Evolutionary conservation across 331 rosid species (phyloP), one percentile per base, ranked within the genome.

Genomic region (Dryas integrifolia): DNA sequence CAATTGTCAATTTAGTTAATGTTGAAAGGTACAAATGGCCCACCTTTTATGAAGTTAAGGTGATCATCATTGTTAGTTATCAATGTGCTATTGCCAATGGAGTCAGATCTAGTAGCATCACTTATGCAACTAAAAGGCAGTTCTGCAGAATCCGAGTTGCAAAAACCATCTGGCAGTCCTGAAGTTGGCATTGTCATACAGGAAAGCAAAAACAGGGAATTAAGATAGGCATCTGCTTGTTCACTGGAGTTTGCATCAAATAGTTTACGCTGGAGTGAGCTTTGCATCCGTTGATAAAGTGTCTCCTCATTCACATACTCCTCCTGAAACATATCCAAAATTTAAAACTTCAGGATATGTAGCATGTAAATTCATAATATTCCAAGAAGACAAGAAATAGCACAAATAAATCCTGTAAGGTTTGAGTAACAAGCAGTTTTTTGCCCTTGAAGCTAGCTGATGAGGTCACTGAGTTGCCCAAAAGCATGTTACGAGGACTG

Each of bases 301-400:
- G 85, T 86, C 46, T 68, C 24, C 38, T 6, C 62, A 73, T 87
- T 81, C 75, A 75, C 75, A 74, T 85, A 87, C 35, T 81, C 89
- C 7, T 76, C 82, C 89, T 85, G 56, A 38, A 41, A 76, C 35
- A 70, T 49, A 24, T 48, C n/a, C 16, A 51, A 74, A 65, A 10
- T 9, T 70, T 24, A 62, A 41, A 52, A 70, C 15, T 52, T 70
- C 55, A 55, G 72, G 51, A 55, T 4, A 60, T 18, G 3, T 8
- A 40, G 53, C 6, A 9, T 40, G 35, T 18, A 48, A n/a, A n/a
- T 51, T 53, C 63, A 52, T 52, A 3, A 53, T 40, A 50, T 41
- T 69, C 14, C 64, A 41, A 45, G 8, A 44, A 55, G 18, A 53
- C n/a, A 9, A 68, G 62, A 24, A 21, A 21, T 53, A 45, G 47